These are phyloP conservation scores for Agaricus subrufescens DNA, from an alignment of 768 basidiomycete species.

Conservation along the genomic window DNA sequence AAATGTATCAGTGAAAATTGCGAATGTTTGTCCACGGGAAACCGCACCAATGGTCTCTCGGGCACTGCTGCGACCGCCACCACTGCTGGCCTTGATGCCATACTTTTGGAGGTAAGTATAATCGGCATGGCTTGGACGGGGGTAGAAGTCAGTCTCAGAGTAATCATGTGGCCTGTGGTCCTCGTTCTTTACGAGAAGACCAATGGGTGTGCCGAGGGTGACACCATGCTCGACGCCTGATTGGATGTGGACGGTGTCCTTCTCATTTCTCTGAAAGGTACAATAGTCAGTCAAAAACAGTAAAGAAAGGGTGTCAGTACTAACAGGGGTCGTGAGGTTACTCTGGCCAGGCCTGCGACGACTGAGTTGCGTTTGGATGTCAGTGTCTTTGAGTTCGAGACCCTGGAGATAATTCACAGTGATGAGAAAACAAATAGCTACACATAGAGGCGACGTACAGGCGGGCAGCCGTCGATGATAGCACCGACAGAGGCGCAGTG, in stretches of 20 bases:
- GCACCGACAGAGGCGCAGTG: conserved; percentile 97
- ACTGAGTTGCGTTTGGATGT: conserved; percentile 89
- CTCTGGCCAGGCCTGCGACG: conserved; percentile 94
- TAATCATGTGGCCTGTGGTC: conserved; percentile 99
- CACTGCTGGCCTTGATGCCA: conserved; percentile 94
- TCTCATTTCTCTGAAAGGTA: conserved; percentile 76
- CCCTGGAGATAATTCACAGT: conserved; percentile 47
- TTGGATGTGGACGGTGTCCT: conserved; percentile 89
- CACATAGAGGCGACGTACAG: conserved; percentile 46
- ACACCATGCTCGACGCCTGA: conserved; percentile 92
- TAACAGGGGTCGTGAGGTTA: conserved; percentile 90
- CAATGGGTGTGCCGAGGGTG: conserved; percentile 96
- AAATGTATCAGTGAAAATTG: neutral
- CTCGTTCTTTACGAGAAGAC: conserved; percentile 94
- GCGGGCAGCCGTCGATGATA: conserved; percentile 96
- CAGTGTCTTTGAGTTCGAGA: conserved; percentile 68
- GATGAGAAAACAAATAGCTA: neutral
- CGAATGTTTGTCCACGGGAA: neutral
- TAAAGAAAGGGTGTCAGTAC: conserved; percentile 22
- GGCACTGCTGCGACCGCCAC: conserved; percentile 92
- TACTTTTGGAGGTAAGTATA: conserved; percentile 98
- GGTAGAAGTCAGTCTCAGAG: conserved; percentile 96
- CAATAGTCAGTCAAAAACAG: conserved; percentile 3
- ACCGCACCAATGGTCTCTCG: conserved; percentile 89
- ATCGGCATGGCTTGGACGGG: conserved; percentile 95